A percentile compares a stretch with the other conserved stretches of the same genome.
Evolutionary conservation across 495 filamentous ascomycete genomes (phyloP).

Genomic region (Penicillium mononematosum): DNA sequence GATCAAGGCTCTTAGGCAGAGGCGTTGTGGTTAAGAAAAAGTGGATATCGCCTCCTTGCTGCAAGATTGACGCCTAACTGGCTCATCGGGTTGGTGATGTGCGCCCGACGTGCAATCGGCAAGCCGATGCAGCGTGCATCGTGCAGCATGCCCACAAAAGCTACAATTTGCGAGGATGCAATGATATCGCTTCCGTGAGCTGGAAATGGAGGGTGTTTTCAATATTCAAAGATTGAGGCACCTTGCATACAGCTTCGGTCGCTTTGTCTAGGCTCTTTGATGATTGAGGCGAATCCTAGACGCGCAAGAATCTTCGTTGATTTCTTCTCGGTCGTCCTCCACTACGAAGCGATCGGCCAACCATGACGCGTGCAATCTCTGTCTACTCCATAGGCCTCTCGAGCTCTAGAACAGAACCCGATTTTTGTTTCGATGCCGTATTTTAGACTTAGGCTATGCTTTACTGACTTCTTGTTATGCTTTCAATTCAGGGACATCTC

Average conservation of each 20-base stretch:
- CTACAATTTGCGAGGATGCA: neutral
- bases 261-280: neutral
- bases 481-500: neutral
- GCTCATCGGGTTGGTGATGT: slow-evolving; percentile 2
- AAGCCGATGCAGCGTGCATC: slow-evolving; percentile 6
- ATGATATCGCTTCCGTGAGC: neutral
- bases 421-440: neutral
- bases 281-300: neutral
- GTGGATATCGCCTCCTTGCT: neutral
- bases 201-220: neutral
- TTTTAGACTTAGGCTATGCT: neutral
- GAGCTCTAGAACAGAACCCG: slow-evolving; percentile 14
- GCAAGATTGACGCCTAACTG: slow-evolving; percentile 11
- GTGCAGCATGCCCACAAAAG: neutral
- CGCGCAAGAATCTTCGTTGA: neutral
- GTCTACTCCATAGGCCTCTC: neutral
- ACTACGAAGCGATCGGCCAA: slow-evolving; percentile 11
- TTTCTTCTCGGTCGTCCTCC: slow-evolving; percentile 6
- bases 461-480: neutral
- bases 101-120: slow-evolving; percentile 12
- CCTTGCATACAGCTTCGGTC: neutral
- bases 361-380: slow-evolving; percentile 6
- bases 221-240: neutral
- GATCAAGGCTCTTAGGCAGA: slow-evolving; percentile 1
- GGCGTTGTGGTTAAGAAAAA: neutral